phyloP scores from a whole-genome alignment of 78 protist species.

The Guillardia theta region DNA sequence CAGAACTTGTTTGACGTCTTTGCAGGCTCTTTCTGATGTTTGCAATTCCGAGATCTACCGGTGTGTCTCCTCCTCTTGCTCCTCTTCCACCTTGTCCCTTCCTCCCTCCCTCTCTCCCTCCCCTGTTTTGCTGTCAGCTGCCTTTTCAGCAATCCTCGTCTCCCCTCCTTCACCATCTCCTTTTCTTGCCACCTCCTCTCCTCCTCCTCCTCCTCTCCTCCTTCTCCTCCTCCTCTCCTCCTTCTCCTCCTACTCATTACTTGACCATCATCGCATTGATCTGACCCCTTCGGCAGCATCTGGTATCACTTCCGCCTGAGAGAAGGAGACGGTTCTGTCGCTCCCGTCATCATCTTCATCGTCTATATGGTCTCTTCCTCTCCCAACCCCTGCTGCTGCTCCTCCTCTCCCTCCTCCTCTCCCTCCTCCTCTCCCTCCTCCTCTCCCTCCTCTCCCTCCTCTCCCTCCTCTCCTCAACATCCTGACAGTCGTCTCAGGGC shows the following conservation, averaged over 20 bases:
- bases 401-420: not conserved
- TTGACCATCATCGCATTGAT: not conserved
- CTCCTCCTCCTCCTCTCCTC: not conserved
- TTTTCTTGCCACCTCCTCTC: not conserved
- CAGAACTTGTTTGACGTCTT: not conserved
- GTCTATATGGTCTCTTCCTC: not conserved
- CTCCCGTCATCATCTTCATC: not conserved
- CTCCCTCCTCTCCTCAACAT: not conserved
- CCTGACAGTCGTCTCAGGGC: not conserved
- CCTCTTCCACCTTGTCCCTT: not conserved
- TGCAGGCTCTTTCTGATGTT: not conserved
- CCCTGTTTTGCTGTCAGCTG: too few relatives aligned
- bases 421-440: not conserved
- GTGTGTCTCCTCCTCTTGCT: not conserved
- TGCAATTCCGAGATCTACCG: not conserved
- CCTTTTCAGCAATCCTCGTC: too few relatives aligned
- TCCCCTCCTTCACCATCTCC: not conserved
- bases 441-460: not conserved
- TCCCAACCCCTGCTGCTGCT: not conserved
- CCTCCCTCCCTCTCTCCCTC: not conserved
- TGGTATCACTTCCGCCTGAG: not conserved
- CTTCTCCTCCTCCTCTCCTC: not conserved
- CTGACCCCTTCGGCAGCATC: too few relatives aligned
- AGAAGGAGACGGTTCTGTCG: not conserved
- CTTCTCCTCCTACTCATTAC: not conserved